Percentiles rank a stretch among this genome's conserved stretches.
Evolutionary conservation across 2,329 filamentous ascomycete genomes (phyloP).

Genomic region (Thielaviopsis ethacetica): DNA sequence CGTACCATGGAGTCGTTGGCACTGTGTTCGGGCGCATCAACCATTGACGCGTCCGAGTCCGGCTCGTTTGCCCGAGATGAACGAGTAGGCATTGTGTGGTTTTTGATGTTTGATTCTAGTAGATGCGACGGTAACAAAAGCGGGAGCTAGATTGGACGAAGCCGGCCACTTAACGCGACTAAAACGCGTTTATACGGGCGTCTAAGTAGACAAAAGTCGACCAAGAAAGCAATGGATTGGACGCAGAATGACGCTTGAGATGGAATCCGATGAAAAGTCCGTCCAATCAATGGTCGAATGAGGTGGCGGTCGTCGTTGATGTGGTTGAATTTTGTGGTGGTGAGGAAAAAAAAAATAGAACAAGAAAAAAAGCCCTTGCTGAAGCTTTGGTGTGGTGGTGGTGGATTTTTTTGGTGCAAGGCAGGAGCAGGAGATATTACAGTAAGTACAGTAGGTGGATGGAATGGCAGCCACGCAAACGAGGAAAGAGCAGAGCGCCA

Average conservation of each 20-base stretch:
- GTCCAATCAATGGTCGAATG: neutral
- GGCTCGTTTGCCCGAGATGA: slow-evolving; percentile 35
- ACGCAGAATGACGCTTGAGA: neutral
- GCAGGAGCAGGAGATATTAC: neutral
- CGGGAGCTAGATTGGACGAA: slow-evolving; percentile 5
- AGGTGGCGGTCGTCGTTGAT: neutral
- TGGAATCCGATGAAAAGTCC: neutral
- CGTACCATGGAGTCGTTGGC: slow-evolving; percentile 14
- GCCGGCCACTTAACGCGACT: slow-evolving; percentile 6
- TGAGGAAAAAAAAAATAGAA: neutral
- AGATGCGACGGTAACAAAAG: slow-evolving; percentile 31
- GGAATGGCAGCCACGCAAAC: neutral
- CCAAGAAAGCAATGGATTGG: neutral
- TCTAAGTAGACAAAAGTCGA: neutral
- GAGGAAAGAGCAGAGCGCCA: neutral
- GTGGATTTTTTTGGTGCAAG: neutral
- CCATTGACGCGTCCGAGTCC: slow-evolving; percentile 47
- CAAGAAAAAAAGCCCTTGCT: neutral
- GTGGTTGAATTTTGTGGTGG: neutral
- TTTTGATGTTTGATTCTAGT: slow-evolving; percentile 19
- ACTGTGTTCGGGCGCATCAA: slow-evolving; percentile 35
- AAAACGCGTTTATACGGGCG: slow-evolving; percentile 1
- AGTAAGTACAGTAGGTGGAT: neutral
- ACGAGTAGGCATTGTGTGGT: slow-evolving; percentile 34
- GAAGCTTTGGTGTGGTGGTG: neutral